These are phyloP conservation scores for Thielaviopsis populi DNA, from an alignment of 2,329 filamentous ascomycete species.

Conservation along the genomic window DNA sequence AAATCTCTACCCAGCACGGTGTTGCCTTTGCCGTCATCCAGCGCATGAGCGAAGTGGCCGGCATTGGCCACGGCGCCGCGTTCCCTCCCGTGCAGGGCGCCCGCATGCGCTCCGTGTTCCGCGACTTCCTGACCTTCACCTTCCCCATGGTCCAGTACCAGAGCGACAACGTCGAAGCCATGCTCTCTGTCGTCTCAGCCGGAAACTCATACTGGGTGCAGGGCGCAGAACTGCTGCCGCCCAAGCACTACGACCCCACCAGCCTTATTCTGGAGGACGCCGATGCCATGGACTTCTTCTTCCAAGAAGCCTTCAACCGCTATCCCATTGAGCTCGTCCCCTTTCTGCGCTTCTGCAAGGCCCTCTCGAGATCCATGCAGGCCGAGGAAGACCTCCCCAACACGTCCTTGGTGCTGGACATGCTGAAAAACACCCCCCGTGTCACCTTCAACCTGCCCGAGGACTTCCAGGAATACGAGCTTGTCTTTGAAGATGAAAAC, in stretches of 20 bases:
- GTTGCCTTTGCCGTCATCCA: conserved; percentile 40
- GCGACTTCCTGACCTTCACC: conserved; percentile 56
- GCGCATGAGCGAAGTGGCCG: conserved; percentile 34
- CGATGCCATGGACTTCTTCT: conserved; percentile 31
- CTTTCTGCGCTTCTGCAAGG: conserved; percentile 25
- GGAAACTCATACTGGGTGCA: conserved; percentile 20
- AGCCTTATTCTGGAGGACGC: conserved; percentile 37
- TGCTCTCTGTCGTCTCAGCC: conserved; percentile 46
- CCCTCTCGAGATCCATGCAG: conserved; percentile 23
- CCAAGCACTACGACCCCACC: conserved; percentile 23
- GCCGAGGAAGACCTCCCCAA: conserved; percentile 8
- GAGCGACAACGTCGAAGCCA: conserved; percentile 50
- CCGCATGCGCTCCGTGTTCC: conserved; percentile 46
- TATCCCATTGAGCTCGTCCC: conserved; percentile 27
- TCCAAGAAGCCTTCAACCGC: conserved; percentile 20
- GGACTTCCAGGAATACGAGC: conserved; percentile 57
- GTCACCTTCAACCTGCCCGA: conserved; percentile 66
- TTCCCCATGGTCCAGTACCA: conserved; percentile 56
- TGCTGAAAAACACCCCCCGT: conserved; percentile 53
- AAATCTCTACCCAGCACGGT: conserved; percentile 34
- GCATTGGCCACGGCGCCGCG: conserved; percentile 31
- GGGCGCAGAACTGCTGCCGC: not conserved
- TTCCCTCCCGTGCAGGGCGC: conserved; percentile 43
- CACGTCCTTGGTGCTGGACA: conserved; percentile 35
- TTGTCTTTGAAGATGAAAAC: conserved; percentile 74